Evolutionary conservation across 768 basidiomycete species (phyloP).

Genomic region (Mycena amicta): DNA sequence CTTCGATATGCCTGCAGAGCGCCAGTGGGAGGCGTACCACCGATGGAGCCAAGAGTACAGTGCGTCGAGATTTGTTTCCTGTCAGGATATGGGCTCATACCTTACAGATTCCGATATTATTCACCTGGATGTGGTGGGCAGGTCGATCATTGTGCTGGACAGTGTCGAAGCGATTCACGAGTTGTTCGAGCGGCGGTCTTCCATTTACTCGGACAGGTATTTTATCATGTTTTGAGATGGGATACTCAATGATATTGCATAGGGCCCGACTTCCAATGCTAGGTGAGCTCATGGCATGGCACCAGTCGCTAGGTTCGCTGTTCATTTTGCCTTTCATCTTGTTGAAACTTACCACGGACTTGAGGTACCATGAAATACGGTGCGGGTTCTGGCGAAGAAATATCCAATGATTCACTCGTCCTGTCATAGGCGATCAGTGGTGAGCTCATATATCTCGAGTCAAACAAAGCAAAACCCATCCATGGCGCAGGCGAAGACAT

Average conservation of each 20-base stretch:
- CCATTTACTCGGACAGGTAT: constrained; percentile 40
- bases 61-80: too few species aligned
- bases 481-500: constrained; percentile 18
- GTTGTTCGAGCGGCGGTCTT: constrained; percentile 42
- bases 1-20: constrained; percentile 36
- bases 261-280: not conserved
- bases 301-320: not conserved
- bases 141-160: constrained; percentile 38
- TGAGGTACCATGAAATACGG: constrained; percentile 20
- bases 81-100: too few species aligned
- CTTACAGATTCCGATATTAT: constrained; percentile 27
- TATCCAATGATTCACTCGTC: too few species aligned
- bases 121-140: constrained; percentile 32
- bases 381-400: not conserved
- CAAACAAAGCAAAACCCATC: too few species aligned
- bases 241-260: not conserved
- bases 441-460: too few species aligned
- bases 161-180: constrained; percentile 29
- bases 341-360: not conserved
- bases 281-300: not conserved
- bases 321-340: too few species aligned
- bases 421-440: too few species aligned
- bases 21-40: constrained; percentile 35
- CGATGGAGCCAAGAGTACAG: constrained; percentile 39
- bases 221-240: not conserved